Base-by-base conservation (phyloP, 2,329 filamentous ascomycete genomes). In the Fusarium sublunatum region DNA sequence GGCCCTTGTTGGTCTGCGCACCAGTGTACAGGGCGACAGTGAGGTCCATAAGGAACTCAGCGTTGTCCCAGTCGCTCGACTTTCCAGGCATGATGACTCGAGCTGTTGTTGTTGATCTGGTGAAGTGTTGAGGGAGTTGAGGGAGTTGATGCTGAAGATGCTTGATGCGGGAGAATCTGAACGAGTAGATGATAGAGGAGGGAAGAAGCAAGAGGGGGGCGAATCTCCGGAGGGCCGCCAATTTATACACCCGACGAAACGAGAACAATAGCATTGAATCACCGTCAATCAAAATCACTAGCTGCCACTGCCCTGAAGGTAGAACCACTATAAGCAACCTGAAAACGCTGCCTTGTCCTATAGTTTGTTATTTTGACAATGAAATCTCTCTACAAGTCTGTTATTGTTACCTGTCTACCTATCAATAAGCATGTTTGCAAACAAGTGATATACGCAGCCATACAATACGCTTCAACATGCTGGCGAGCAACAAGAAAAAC, bases 31-130 rank as follows among this genome's bases (percentile, higher is more conserved):
- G 67, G 9, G 65, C 72, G 12, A 78, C 46, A 9, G 67, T 54
- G 38, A 79, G 68, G 25, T 77, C 72, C 52, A 68, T 63, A 24
- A 79, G 73, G 55, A 79, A 72, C 2, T 56, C 67, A 34, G 70
- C 13, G 45, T 73, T 74, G 8, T 73, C 72, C 77, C 77, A 79
- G 32, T 64, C 49, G 24, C 59, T 56, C 12, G 60, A 38, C 10
- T 63, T 43, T 24, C 58, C 56, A 24, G 67, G 51, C 70, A 72
- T 73, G 47, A 26, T 60, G 57, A 13, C 3, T 34, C 7, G 38
- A 26, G 38, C 40, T 41, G 42, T 34, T 31, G 29, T 9, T 52
- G 43, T 29, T 11, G n/a, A 31, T 39, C 26, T 19, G 25, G 19
- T 24, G 43, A 22, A 28, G 15, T 10, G 34, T 31, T 28, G 31